These are phyloP conservation scores for Phytophthora pinifolia DNA, from an alignment of 352 stramenopile species.

Conservation along the genomic window DNA sequence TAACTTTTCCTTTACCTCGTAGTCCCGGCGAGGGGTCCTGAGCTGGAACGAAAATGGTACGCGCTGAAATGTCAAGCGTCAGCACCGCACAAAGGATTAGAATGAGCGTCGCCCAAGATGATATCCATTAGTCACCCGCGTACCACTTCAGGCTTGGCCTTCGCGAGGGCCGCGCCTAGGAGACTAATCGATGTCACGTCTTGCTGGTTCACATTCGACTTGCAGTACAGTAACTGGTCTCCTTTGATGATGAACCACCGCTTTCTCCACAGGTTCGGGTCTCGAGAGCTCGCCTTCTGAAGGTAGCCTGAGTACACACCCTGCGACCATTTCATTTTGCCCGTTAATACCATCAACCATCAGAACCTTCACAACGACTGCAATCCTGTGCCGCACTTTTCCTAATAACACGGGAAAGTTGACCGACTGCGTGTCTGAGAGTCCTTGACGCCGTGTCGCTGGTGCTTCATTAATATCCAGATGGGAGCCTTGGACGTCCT, in stretches of 20 bases:
- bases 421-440: slow-evolving; percentile 47
- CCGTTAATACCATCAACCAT: background rate
- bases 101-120: background rate
- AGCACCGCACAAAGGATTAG: slow-evolving; percentile 2
- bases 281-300: slow-evolving; percentile 80
- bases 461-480: slow-evolving; percentile 64
- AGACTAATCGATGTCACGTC: slow-evolving; percentile 84
- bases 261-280: slow-evolving; percentile 79
- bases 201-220: slow-evolving; percentile 78
- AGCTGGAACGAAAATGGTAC: slow-evolving; percentile 80
- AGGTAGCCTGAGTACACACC: slow-evolving; percentile 77
- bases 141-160: slow-evolving; percentile 75
- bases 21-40: slow-evolving; percentile 67
- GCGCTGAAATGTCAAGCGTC: slow-evolving; percentile 31
- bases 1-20: slow-evolving; percentile 44
- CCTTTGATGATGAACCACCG: slow-evolving; percentile 89
- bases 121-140: slow-evolving; percentile 11
- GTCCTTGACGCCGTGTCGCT: slow-evolving; percentile 17
- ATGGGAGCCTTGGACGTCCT: slow-evolving; percentile 74
- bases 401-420: slow-evolving; percentile 72
- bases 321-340: slow-evolving; percentile 17
- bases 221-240: slow-evolving; percentile 85
- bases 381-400: slow-evolving; percentile 37
- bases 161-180: slow-evolving; percentile 71
- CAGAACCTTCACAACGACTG: background rate